Base-by-base conservation (phyloP, 176 grass and related monocot genomes). In the Oryza coarctata region DNA sequence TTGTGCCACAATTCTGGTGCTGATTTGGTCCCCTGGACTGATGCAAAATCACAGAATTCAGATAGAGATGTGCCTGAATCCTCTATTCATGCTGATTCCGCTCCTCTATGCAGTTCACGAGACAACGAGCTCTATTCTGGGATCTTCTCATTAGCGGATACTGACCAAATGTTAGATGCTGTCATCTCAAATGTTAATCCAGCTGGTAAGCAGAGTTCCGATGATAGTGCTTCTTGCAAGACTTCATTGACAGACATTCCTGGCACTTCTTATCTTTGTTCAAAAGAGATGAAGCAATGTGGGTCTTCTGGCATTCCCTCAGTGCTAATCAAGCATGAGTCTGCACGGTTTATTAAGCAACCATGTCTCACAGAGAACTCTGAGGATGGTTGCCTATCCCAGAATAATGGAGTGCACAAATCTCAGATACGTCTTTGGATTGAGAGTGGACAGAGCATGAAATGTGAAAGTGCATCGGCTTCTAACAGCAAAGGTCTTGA, bases 81-180 rank as follows among this genome's bases (percentile, higher is more conserved):
- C 63, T 89, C 82, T 0, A 83, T 70, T 22, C 78, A 77, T 50
- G 60, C 64, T 5, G 76, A 90, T 87, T 74, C 47, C 70, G 77
- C 78, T 50, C 67, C 75, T 8, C 75, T 74, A n/a, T 83, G 81
- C 70, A 84, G 79, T 86, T 92, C 85, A 40, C 49, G 79, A 77
- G 84, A 83, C 33, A 87, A 88, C 27, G 82, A 90, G 23, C 68
- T 81, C 18, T 78, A 40, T 81, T 92, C 87, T 74, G 87, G 74
- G 67, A 73, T 84, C 10, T 92, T 94, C 58, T 87, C 87, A 62
- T 71, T 83, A 78, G 85, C 87, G 78, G 71, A 88, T 55, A 86
- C 69, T 43, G 93, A 94, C 67, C 93, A 94, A 66, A 72, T 94
- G 80, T 73, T 94, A 87, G 93, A 94, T 86, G 93, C 93, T 63